These are phyloP conservation scores for Myxozyma neglecta DNA, from an alignment of 805 yeast genomes.

Conservation along the genomic window DNA sequence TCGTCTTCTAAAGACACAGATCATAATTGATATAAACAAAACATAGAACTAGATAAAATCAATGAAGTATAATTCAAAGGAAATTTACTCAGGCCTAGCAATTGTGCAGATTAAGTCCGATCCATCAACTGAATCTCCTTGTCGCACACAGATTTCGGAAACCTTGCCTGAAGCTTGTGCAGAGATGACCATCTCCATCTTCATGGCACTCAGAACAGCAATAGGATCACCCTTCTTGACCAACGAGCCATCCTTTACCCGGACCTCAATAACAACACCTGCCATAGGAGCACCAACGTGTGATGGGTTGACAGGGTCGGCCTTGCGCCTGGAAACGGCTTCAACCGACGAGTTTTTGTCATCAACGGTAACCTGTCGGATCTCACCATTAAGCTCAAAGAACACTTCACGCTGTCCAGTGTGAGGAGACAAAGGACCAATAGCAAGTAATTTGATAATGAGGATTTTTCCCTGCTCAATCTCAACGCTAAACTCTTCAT, in stretches of 20 bases:
- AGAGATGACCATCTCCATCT: constrained; percentile 98
- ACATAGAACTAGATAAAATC: too few species aligned
- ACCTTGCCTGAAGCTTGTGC: constrained; percentile 88
- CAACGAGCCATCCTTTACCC: constrained; percentile 80
- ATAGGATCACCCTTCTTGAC: constrained; percentile 96
- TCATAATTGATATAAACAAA: too few species aligned
- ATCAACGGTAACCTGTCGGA: constrained; percentile 89
- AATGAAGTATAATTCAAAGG: too few species aligned
- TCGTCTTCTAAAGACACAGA: too few species aligned
- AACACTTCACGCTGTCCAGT: constrained; percentile 95
- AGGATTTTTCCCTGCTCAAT: constrained; percentile 94
- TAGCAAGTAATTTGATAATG: constrained; percentile 86
- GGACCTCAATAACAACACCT: constrained; percentile 94
- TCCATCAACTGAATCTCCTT: constrained; percentile 95
- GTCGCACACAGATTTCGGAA: constrained; percentile 72
- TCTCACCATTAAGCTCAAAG: constrained; percentile 97
- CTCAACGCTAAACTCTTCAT: constrained; percentile 84
- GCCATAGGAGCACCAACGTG: constrained; percentile 99
- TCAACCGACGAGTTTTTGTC: constrained; percentile 87
- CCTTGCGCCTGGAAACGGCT: constrained; percentile 84
- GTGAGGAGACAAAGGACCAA: constrained; percentile 80
- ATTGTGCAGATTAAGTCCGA: constrained; percentile 77
- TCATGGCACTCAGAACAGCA: constrained; percentile 95
- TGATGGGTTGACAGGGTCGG: constrained; percentile 79
- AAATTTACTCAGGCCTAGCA: constrained; percentile 38